Evolutionary conservation across 2,329 filamentous ascomycete genomes (phyloP), one percentile per base, ranked within the genome.

Genomic region (Ascochyta pisi): DNA sequence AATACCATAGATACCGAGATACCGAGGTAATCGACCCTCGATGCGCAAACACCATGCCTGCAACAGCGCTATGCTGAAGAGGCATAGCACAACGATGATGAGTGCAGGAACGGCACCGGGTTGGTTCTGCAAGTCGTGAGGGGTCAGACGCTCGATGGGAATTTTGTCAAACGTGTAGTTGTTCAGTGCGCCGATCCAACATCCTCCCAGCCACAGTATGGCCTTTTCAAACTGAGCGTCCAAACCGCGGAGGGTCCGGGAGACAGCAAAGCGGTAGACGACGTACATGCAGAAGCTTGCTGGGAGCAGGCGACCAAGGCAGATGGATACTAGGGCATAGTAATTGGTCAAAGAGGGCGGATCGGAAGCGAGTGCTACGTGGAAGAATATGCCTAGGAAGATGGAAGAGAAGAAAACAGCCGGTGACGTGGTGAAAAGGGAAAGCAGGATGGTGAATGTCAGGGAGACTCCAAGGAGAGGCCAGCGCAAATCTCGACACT

Each of bases 121-220:
- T 70, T 99, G 92, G 65, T 92, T 89, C 43, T 89, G 79, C 39
- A 99, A 86, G 70, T 99, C 95, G 72, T 96, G 92, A 0, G 89
- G 87, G 8, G 91, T 98, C n/a, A 99, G 83, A 2, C 95, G 89
- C 74, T 92, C 87, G 63, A 99, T 95, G 0, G 95, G 95, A 58
- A 99, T 97, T 77, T 91, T 89, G 67, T 92, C 90, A 69, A 99
- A 91, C 0, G 95, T 98, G 76, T 97, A 96, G 77, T 98, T 98
- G 69, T 94, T 94, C 63, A 99, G 78, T 1, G 91, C 89, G 15
- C 93, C 95, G 35, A 97, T 86, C 89, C 96, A 99, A 70, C 90
- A 92, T 7, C 87, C 89, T 1, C 93, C 93, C 0, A 99, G 81
- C 89, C 92, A 98, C 26, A 98, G 82, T 3, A 98, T 77, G 0